Evolutionary conservation across 202 grass and related monocot species (phyloP).

Genomic region (Dendrocalamus latiflorus): DNA sequence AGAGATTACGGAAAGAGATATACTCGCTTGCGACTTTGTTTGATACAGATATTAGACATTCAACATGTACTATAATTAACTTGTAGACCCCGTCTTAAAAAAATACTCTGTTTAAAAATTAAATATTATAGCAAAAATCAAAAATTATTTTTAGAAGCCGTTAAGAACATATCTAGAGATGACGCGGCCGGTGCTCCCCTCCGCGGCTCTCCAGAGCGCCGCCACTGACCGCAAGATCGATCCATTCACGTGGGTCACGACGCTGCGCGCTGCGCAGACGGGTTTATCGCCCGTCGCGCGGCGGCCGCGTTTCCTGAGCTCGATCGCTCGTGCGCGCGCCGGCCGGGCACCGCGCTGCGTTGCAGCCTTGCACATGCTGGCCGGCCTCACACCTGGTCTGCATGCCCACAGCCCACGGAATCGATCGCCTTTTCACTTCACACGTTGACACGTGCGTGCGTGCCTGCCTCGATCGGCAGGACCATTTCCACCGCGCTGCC

Average conservation of each 20-base stretch:
- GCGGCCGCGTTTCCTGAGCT: background rate
- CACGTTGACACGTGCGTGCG: background rate
- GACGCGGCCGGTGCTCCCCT: background rate
- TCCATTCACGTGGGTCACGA: background rate
- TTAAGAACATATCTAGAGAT: background rate
- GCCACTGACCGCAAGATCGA: background rate
- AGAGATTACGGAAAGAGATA: no score
- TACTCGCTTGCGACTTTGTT: no score
- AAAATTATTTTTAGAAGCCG: no score
- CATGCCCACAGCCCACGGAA: background rate
- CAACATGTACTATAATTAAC: no score
- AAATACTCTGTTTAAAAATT: no score
- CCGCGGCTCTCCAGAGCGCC: background rate
- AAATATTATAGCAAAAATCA: no score
- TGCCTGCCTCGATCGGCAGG: background rate
- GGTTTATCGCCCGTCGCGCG: no score
- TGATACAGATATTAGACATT: no score
- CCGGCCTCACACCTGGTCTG: constrained; percentile 23
- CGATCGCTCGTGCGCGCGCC: background rate
- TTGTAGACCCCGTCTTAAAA: no score
- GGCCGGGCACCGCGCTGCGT: no score
- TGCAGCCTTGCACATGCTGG: background rate
- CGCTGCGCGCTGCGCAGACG: background rate
- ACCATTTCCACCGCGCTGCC: background rate
- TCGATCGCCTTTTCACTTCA: background rate